Base-by-base conservation (phyloP, 1,139 yeast genomes). In the Magnusiomyces sp. region DNA sequence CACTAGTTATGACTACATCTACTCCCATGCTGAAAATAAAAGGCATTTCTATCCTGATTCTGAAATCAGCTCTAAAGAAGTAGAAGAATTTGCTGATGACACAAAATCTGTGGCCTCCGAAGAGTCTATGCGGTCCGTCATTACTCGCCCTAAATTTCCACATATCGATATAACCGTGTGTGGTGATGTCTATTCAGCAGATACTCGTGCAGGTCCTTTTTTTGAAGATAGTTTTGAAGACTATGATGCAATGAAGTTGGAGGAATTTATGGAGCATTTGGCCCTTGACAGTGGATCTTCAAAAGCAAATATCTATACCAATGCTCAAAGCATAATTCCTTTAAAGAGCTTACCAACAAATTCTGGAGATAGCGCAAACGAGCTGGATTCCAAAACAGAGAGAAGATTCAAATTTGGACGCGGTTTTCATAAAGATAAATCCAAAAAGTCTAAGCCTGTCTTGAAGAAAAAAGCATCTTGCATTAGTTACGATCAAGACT, bases 181-280 rank as follows among this genome's bases (percentile, higher is more conserved):
- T 46, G 40, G 40, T 17, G 47, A 46, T 36, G 32, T 29, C 2
- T 43, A 51, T 29, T 27, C 50, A 5, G 42, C 47, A 4, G 53
- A 51, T 19, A 40, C 36, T 19, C 46, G 44, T 16, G 45, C 48
- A 13, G 53, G 50, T 7, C 53, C 53, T 4, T 32, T 51, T 40
- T 51, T 45, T 32, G 53, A 51, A 19, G 53, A 51, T 33, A 45
- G 53, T 37, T 20, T 45, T 19, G 49, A 48, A 14, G 53, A 51
- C 27, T 50, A 51, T 23, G 51, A 51, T 39, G 53, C 47, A n/a
- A 51, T 48, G 51, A 46, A 46, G 14, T 29, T 51, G n/a, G 47
- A 40, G 7, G 49, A 48, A 14, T 40, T 46, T 43, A 36, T 47
- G 5, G 51, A 48, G 17, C 41, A 45, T 27, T 45, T 43, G n/a